Percentiles rank a stretch among this genome's conserved stretches.
Evolutionary conservation across 176 grass and related monocot species (phyloP).

Genomic region (Hyparrhenia diplandra): DNA sequence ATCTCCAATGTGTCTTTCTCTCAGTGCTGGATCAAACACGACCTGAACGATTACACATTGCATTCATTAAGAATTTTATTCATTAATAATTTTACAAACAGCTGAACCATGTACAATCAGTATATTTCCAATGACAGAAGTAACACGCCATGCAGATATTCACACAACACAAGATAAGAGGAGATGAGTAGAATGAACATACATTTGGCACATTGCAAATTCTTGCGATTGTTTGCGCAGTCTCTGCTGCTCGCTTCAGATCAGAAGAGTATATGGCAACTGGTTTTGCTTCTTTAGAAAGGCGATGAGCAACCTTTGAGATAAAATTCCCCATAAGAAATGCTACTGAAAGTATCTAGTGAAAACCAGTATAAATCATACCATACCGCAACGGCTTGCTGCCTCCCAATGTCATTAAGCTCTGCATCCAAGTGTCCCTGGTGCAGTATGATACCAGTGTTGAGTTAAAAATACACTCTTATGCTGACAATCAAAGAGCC

Average conservation of each 20-base stretch:
- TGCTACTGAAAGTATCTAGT: neutral
- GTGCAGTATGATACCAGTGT: slow-evolving; percentile 8
- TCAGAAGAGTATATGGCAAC: slow-evolving; percentile 85
- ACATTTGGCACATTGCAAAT: slow-evolving; percentile 70
- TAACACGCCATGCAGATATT: neutral
- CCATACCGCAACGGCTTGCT: slow-evolving; percentile 75
- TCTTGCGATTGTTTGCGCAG: slow-evolving; percentile 68
- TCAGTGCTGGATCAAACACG: slow-evolving; percentile 52
- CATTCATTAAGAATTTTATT: neutral
- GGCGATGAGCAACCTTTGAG: slow-evolving; percentile 54
- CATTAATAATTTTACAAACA: slow-evolving; percentile 14
- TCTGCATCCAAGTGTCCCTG: slow-evolving; percentile 78
- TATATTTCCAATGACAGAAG: neutral
- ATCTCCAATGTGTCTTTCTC: slow-evolving; percentile 86
- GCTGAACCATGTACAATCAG: neutral
- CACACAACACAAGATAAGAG: neutral
- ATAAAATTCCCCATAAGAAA: slow-evolving; percentile 37
- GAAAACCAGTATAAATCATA: slow-evolving; percentile 18
- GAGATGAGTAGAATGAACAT: neutral
- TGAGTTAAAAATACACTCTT: neutral
- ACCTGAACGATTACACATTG: slow-evolving; percentile 33
- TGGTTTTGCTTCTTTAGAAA: slow-evolving; percentile 70
- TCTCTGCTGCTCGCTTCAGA: slow-evolving; percentile 81
- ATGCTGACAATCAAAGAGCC: neutral
- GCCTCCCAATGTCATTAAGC: slow-evolving; percentile 80